Percentiles rank a stretch among this genome's conserved stretches.
Conservation (phyloP, 1,284 basidiomycete species). For the Moesziomyces sp. region DNA sequence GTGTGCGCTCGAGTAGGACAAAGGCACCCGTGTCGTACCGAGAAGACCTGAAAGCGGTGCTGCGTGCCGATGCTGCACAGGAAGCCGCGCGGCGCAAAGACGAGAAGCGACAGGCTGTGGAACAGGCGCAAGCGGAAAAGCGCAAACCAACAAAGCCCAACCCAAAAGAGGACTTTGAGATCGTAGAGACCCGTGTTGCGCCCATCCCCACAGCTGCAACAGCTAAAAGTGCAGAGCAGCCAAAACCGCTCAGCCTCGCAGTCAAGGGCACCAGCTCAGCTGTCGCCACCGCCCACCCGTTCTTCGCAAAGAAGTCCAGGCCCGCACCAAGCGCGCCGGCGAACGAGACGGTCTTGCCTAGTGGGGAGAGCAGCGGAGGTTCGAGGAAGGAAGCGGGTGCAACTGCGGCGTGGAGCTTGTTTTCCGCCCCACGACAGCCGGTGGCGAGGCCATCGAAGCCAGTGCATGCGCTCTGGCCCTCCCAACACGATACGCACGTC, state of each 20-base stretch:
- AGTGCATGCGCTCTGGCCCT: conserved; percentile 27
- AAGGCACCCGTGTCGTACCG: conserved; percentile 38
- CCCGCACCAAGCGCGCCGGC: not conserved
- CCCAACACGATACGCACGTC: conserved; percentile 20
- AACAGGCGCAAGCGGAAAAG: conserved; percentile 7
- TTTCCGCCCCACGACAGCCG: conserved; percentile 13
- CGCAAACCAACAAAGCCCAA: not conserved
- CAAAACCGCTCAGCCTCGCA: conserved; percentile 31
- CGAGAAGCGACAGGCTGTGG: conserved; percentile 15
- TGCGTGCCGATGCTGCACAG: conserved; percentile 31
- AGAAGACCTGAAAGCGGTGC: conserved; percentile 49
- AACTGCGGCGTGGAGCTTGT: conserved; percentile 37
- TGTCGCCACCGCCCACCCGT: conserved; percentile 30
- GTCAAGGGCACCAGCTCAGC: conserved; percentile 26
- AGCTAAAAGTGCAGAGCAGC: not conserved
- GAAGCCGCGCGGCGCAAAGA: conserved; percentile 24
- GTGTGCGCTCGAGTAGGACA: conserved; percentile 14
- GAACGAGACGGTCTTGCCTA: not conserved
- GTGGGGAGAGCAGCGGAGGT: too few relatives aligned
- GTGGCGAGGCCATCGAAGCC: conserved; percentile 27
- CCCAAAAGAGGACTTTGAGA: conserved; percentile 13
- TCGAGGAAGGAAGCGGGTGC: not conserved
- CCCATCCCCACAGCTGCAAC: not conserved
- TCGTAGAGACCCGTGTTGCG: conserved; percentile 16
- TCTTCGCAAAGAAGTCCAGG: conserved; percentile 33